Base-by-base conservation (phyloP, 805 yeast genomes). In the Saturnispora saitoi region DNA sequence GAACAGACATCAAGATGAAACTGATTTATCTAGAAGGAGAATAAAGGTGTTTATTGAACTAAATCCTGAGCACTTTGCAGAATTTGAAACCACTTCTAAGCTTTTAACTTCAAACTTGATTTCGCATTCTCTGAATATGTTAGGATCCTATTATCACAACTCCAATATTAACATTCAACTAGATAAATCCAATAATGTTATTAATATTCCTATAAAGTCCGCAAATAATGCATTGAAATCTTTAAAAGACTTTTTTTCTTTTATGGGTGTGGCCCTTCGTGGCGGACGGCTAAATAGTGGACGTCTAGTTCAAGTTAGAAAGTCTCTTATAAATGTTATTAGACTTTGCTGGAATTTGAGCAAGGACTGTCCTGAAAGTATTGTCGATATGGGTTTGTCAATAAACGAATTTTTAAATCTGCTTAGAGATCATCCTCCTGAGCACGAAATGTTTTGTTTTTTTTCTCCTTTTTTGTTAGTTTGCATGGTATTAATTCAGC, bases 281-380 rank as follows among this genome's bases (percentile, higher is more conserved):
- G 28, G 15, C 6, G 38, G 45, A 2, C 28, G 15, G 3, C 37
- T 50, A 2, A 28, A 8, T 4, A 31, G 38, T 2, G 47, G 48
- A 1, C 40, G 45, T 2, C 44, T 57, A 4, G 42, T 32, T 6
- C 48, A 52, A 37, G n/a, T 63, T 1, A 51, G 67, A 38, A 58
- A 56, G 37, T 43, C 54, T 6, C 54, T 61, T 32, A 61, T 63
- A 6, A 48, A 58, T 26, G 15, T 63, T 19, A 29, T 58, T 4
- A 61, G 58, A 45, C 39, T 62, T n/a, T 28, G 54, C 2, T 62
- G 64, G 61, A 56, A 52, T 29, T 29, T 61, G 10, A 49, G 51
- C 29, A 38, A 31, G 1, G 48, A 48, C 37, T 51, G 47, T 24
- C 11, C 32, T 1, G 39, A 20, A 2, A 53, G 53, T 14, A 31